phyloP scores from a whole-genome alignment of 1,139 yeast genomes.

The Hanseniaspora sp. region DNA sequence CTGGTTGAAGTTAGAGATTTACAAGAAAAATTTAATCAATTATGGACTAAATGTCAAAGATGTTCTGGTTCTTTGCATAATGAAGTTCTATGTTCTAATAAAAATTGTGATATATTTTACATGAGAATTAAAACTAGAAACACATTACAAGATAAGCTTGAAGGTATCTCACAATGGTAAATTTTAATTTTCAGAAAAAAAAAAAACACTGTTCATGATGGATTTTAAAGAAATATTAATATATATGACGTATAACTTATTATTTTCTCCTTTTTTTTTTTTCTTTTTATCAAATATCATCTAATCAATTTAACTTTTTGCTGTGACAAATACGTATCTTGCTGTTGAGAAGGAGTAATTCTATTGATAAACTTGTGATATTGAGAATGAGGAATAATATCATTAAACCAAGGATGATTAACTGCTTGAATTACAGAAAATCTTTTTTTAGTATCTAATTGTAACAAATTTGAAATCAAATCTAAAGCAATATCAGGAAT shows the following conservation, averaged over 20 bases:
- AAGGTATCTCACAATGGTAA: conserved; percentile 56
- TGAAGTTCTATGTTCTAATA: conserved; percentile 88
- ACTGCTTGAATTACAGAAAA: conserved; percentile 42
- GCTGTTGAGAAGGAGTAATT: conserved; percentile 15
- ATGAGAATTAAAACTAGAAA: conserved; percentile 94
- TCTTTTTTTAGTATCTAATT: conserved; percentile 47
- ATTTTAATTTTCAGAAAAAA: not conserved
- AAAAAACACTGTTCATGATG: no score
- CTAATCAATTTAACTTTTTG: conserved; percentile 10
- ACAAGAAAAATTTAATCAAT: conserved; percentile 70
- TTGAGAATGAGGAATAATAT: conserved; percentile 16
- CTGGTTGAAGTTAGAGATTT: conserved; percentile 67
- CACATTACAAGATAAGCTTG: conserved; percentile 59
- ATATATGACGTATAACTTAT: no score
- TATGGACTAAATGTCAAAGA: conserved; percentile 98
- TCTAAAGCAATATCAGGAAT: conserved; percentile 56
- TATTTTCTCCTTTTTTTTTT: not conserved
- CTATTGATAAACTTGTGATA: conserved; percentile 13
- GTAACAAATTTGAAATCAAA: conserved; percentile 49
- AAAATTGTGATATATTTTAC: conserved; percentile 94
- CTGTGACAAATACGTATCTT: conserved; percentile 12
- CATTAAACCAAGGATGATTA: conserved; percentile 48
- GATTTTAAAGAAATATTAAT: not conserved
- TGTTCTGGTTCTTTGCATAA: conserved; percentile 95
- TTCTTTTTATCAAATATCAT: not conserved